These are phyloP conservation scores for Cyberlindnera bimundalis DNA, from an alignment of 805 yeast species.

Conservation along the genomic window DNA sequence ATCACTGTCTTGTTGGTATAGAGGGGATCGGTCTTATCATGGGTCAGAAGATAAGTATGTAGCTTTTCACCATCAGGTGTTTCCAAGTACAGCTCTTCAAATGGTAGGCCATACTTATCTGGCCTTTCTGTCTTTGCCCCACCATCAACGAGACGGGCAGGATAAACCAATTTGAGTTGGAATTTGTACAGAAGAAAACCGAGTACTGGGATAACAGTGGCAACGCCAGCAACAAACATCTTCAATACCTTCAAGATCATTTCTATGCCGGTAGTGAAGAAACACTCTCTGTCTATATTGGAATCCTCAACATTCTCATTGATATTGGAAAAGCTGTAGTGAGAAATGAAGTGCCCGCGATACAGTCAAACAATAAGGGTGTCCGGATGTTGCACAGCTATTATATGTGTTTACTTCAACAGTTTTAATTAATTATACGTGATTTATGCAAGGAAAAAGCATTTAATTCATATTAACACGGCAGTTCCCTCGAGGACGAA, in stretches of 20 bases:
- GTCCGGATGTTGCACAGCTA: too few relatives aligned
- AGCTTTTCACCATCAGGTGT: constrained; percentile 71
- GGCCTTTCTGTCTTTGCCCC: constrained; percentile 74
- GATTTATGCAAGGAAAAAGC: too few relatives aligned
- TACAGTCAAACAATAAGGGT: too few relatives aligned
- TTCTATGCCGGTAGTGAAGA: too few relatives aligned
- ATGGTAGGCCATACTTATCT: constrained; percentile 60
- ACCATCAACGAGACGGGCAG: constrained; percentile 76
- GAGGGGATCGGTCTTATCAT: constrained; percentile 35
- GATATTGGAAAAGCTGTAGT: too few relatives aligned
- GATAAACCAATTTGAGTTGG: constrained; percentile 75
- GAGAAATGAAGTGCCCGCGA: too few relatives aligned
- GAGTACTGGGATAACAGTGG: constrained; percentile 41
- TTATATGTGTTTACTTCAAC: too few relatives aligned
- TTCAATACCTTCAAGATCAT: constrained; percentile 20
- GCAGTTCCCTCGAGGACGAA: constrained; percentile 39
- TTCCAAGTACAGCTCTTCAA: constrained; percentile 52
- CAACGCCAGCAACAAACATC: constrained; percentile 41
- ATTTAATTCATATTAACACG: too few relatives aligned
- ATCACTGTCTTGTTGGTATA: constrained; percentile 66
- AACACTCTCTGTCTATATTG: too few relatives aligned
- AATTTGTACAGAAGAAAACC: constrained; percentile 53
- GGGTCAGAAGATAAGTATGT: constrained; percentile 60
- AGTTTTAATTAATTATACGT: too few relatives aligned
- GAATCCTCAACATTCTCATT: too few relatives aligned